Conservation (phyloP, 129 eudicot genomes). For the Smallanthus sonchifolius region DNA sequence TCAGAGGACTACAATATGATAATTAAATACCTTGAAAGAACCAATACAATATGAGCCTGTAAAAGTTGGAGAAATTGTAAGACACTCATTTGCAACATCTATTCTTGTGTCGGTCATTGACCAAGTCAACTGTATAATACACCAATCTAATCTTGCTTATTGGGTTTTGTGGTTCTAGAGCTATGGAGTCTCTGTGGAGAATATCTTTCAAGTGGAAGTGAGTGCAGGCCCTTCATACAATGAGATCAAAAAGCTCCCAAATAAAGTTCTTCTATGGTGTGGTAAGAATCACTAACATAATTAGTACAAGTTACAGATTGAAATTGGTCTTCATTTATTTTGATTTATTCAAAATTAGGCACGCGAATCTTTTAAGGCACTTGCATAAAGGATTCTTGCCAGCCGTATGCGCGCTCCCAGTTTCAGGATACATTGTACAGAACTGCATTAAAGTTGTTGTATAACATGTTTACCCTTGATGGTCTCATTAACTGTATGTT, state of each 20-base stretch:
- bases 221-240: conserved; percentile 69
- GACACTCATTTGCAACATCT: not conserved
- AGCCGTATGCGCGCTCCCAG: conserved; percentile 65
- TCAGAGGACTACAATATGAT: conserved; percentile 77
- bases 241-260: conserved; percentile 69
- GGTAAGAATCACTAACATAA: conserved; percentile 35
- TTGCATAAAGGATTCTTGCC: conserved; percentile 87
- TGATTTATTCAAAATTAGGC: conserved; percentile 32
- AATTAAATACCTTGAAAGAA: conserved; percentile 57
- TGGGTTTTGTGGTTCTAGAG: conserved; percentile 39
- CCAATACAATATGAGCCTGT: conserved; percentile 96
- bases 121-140: not conserved
- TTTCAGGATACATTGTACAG: conserved; percentile 78
- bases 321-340: not conserved
- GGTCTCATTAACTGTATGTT: not conserved
- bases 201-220: conserved; percentile 56
- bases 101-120: not conserved
- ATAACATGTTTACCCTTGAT: too few species aligned
- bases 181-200: conserved; percentile 62
- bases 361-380: conserved; percentile 80
- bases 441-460: not conserved
- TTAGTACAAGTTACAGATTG: not conserved
- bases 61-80: conserved; percentile 90
- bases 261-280: conserved; percentile 87
- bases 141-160: not conserved